A percentile compares a stretch with the other conserved stretches of the same genome.
These are phyloP conservation scores for Neurospora sp. DNA, from an alignment of 495 filamentous ascomycete species.

Conservation along the genomic window DNA sequence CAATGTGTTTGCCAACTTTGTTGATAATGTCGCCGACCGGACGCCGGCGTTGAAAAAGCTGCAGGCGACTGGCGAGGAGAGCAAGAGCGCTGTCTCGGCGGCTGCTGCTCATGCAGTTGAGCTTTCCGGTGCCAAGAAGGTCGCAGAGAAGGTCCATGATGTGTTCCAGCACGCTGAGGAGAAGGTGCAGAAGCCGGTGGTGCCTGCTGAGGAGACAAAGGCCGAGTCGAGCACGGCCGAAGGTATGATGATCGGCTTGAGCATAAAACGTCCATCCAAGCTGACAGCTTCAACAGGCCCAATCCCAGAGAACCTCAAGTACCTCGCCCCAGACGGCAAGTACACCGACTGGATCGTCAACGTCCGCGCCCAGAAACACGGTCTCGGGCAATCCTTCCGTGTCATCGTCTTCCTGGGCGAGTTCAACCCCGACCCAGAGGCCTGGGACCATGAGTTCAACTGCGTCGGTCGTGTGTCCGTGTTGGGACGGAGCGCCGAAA, in stretches of 20 bases:
- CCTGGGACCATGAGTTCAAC: conserved; percentile 25
- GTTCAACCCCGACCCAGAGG: conserved; percentile 15
- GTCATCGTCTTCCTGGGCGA: conserved; percentile 34
- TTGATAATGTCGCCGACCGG: conserved; percentile 8
- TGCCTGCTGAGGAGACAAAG: background rate
- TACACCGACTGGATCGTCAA: conserved; percentile 37
- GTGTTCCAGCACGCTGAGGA: background rate
- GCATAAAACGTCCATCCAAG: background rate
- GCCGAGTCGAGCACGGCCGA: background rate
- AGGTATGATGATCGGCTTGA: background rate
- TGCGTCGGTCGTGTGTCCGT: conserved; percentile 31
- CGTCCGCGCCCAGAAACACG: conserved; percentile 31
- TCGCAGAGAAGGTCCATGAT: background rate
- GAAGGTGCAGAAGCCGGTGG: background rate
- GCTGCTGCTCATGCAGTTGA: background rate
- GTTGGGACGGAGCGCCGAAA: conserved; percentile 23
- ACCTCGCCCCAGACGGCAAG: conserved; percentile 23
- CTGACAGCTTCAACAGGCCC: background rate
- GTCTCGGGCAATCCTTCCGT: conserved; percentile 28
- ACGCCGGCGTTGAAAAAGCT: background rate
- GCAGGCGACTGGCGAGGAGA: background rate
- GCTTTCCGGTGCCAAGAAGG: background rate
- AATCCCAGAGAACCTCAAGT: conserved; percentile 12
- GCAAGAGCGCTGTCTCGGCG: background rate
- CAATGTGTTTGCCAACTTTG: conserved; percentile 17